Base-by-base conservation (phyloP, 2,329 filamentous ascomycete genomes). In the Coniochaeta sp. region DNA sequence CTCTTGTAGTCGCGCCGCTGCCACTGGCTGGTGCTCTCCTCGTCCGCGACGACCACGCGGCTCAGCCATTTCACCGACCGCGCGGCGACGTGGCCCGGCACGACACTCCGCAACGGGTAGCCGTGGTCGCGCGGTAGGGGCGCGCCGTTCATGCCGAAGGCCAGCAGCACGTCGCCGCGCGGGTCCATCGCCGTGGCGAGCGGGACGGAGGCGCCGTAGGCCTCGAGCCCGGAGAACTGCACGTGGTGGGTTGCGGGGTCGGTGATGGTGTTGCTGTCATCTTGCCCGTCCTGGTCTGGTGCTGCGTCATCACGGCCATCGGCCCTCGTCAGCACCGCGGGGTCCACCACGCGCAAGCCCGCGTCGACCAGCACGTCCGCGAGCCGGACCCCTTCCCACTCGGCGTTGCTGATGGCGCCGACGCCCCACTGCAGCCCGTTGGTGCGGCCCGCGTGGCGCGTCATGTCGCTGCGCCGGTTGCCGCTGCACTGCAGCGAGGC, bases 1-100 rank as follows among this genome's bases (percentile, higher is more conserved):
- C 81, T 84, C 69, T 89, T 89, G 72, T 89, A 89, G 68, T 89
- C 87, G 19, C 81, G 78, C 24, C 83, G 78, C 68, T 89, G 85
- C 85, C 86, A 88, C 67, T 87, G 81, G 50, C 81, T 86, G 3
- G 79, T 72, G 65, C 84, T 87, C 70, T 90, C 87, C 63, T 89
- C 87, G 60, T 86, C 84, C 42, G 84, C 83, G 1, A 89, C 75
- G 0, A 82, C 79, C 59, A 90, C 85, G 52, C 81, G 81, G 62
- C 79, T 84, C 1, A 90, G 74, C 87, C 87, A 90, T 67, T 90
- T 90, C 64, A 89, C 86, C 6, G 82, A 86, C 1, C 87, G 79
- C 1, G 86, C 87, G 0, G 86, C 87, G 1, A 89, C 86, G 57
- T 85, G 81, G 0, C 87, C 87, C 0, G 87, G 85, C 0, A 89